Evolutionary conservation across 306 rosid species (phyloP), one percentile per base, ranked within the genome.

Genomic region (Vachellia collinsii): DNA sequence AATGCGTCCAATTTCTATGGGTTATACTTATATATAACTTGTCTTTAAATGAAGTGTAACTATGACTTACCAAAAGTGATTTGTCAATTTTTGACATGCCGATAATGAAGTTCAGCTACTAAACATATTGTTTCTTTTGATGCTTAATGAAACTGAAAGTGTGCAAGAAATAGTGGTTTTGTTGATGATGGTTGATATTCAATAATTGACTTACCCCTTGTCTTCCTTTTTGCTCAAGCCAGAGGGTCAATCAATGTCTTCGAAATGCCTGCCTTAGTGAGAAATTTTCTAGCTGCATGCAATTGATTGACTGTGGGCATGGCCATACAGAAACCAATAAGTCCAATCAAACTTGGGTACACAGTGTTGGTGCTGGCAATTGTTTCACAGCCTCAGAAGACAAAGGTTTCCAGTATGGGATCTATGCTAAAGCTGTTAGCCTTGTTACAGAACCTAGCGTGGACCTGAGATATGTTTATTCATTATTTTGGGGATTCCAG

Each of bases 401-500:
- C 13, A 79, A 73, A 23, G 80, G 68, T 42, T 92, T 87, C 77
- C 0, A 5, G 0, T 92, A 91, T 63, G 98, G 98, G 44, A 88
- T 94, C 74, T 94, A 87, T 58, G 4, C 0, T 2, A 87, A 68
- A 69, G 94, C 92, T 69, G 98, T 92, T 62, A 53, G 22, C 36
- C 97, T 94, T 79, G 84, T 90, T 1, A 64, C 92, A 19, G 7
- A 82, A 37, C 14, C 7, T 0, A 84, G 79, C 77, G 47, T 90
- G 43, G 6, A 85, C 62, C 83, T 86, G 11, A 88, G 93, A 94
- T 94, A 94, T 77, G 73, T 86, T 14, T 92, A 86, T 77, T 83
- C 97, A 17, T 78, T 91, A 19, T 94, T 89, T 85, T 92, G 98
- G 98, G 97, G 98, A 77, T 94, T 94, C 82, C 97, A 92, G 97